Conservation (phyloP, 352 stramenopile genomes). For the Pythium vanterpoolii region DNA sequence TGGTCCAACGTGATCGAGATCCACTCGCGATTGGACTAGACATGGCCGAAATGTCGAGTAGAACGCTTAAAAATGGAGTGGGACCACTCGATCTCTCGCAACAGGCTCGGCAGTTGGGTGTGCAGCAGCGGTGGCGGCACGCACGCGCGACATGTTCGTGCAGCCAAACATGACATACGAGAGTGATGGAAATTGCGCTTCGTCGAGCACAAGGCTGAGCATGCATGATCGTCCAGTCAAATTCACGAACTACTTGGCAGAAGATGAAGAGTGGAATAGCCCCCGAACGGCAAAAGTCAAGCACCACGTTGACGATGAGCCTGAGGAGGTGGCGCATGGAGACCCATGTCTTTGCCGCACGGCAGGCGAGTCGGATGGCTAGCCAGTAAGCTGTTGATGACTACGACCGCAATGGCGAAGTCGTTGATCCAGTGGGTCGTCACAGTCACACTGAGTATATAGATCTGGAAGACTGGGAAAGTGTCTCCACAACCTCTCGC, state of each 20-base stretch:
- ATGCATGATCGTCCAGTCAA: constrained; percentile 10
- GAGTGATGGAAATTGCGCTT: constrained; percentile 2
- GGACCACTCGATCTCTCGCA: constrained; percentile 16
- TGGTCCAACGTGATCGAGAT: constrained; percentile 10
- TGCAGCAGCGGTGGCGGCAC: constrained; percentile 2
- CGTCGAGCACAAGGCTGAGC: background rate
- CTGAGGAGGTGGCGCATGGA: background rate
- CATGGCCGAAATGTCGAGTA: constrained; percentile 4
- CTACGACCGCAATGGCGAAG: constrained; percentile 10
- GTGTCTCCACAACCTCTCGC: constrained; percentile 17
- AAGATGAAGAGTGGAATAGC: constrained; percentile 22
- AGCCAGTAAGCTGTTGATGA: constrained; percentile 12
- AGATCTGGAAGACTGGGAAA: constrained; percentile 22
- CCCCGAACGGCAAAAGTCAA: constrained; percentile 22
- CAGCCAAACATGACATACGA: constrained; percentile 8
- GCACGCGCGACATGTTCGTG: constrained; percentile 3
- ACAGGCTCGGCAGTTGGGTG: background rate
- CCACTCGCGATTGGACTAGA: constrained; percentile 6
- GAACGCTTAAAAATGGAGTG: constrained; percentile 6
- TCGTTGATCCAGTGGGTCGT: constrained; percentile 18
- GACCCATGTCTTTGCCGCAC: background rate
- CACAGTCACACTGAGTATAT: constrained; percentile 8
- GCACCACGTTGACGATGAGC: constrained; percentile 6
- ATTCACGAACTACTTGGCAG: constrained; percentile 1
- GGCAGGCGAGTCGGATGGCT: background rate